phyloP scores from a whole-genome alignment of 768 basidiomycete species.

The Mycena haematopus region DNA sequence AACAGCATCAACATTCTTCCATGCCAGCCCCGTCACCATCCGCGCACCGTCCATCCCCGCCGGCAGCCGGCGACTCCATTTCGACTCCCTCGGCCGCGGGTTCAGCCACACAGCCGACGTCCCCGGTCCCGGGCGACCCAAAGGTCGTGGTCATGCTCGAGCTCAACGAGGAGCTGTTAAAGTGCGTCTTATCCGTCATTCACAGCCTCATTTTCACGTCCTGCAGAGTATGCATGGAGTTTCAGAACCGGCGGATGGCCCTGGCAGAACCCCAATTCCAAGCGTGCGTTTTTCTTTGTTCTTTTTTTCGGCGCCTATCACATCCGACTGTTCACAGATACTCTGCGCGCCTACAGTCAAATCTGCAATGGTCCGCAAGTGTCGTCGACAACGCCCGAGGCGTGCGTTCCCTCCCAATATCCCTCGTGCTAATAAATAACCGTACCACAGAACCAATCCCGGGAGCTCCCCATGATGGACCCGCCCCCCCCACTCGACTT shows the following conservation, averaged over 20 bases:
- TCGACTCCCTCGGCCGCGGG: slow-evolving; percentile 35
- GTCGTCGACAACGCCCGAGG: slow-evolving; percentile 60
- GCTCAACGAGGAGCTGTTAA: slow-evolving; percentile 72
- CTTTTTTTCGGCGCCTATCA: too few species aligned
- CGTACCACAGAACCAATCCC: slow-evolving; percentile 29
- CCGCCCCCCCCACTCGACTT: slow-evolving; percentile 59
- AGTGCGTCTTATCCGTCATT: slow-evolving; percentile 47
- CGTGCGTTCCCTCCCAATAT: slow-evolving; percentile 44
- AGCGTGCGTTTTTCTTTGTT: slow-evolving; percentile 51
- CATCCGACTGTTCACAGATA: slow-evolving; percentile 55
- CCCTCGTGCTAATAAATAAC: too few species aligned
- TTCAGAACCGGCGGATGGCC: slow-evolving; percentile 59
- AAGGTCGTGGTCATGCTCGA: slow-evolving; percentile 70
- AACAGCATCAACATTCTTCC: slow-evolving; percentile 29
- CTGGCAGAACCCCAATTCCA: slow-evolving; percentile 56
- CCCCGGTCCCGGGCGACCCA: slow-evolving; percentile 43
- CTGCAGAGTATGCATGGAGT: slow-evolving; percentile 63
- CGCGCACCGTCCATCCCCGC: slow-evolving; percentile 32
- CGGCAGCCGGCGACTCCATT: slow-evolving; percentile 33
- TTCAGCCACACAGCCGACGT: slow-evolving; percentile 37
- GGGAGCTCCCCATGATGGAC: slow-evolving; percentile 63
- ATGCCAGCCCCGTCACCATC: slow-evolving; percentile 31
- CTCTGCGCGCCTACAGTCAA: slow-evolving; percentile 66
- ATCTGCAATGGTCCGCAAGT: slow-evolving; percentile 73
- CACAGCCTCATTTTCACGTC: neutral